Conservation (phyloP, 345 rosid species). For the Triadica sebifera region DNA sequence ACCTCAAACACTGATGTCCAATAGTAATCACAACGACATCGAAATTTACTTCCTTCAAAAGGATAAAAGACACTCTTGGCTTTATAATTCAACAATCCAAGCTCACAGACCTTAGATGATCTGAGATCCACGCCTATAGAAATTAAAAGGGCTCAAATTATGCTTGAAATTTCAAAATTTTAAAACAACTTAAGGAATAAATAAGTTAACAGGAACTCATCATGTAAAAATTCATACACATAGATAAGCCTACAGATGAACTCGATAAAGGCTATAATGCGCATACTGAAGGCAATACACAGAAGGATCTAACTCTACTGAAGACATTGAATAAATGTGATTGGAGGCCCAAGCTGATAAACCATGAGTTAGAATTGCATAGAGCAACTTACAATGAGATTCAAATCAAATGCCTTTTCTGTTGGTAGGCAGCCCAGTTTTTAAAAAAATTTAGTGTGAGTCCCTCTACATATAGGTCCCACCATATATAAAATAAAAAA, state of each 20-base stretch:
- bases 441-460: no score
- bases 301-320: neutral
- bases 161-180: neutral
- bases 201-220: neutral
- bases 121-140: slow-evolving; percentile 84
- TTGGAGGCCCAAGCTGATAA: neutral
- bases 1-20: slow-evolving; percentile 98
- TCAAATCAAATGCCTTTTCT: neutral
- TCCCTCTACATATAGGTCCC: no score
- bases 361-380: neutral
- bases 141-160: neutral
- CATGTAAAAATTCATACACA: neutral
- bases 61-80: slow-evolving; percentile 69
- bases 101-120: slow-evolving; percentile 83
- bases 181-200: neutral
- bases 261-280: neutral
- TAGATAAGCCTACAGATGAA: neutral
- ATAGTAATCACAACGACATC: slow-evolving; percentile 90
- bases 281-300: neutral
- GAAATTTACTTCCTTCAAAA: slow-evolving; percentile 62
- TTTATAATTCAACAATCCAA: slow-evolving; percentile 65
- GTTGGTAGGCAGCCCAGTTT: no score
- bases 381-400: neutral
- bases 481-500: no score
- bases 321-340: neutral